Percentiles rank a stretch among this genome's conserved stretches.
phyloP scores from a whole-genome alignment of 495 filamentous ascomycete species.

The Podospora comata region DNA sequence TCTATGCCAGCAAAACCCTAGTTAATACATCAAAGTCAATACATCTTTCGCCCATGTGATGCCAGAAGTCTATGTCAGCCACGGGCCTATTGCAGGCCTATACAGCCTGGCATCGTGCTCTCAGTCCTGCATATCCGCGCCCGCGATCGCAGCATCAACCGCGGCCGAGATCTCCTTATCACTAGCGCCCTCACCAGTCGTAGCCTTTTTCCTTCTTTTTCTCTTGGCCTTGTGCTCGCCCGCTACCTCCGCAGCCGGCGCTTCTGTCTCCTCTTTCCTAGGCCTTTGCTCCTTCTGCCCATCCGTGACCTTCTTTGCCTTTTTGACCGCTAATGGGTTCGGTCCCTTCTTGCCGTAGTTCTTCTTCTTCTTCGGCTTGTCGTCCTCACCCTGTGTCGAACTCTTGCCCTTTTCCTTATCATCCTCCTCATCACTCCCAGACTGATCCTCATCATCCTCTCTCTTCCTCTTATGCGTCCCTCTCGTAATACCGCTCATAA shows the following conservation, averaged over 20 bases:
- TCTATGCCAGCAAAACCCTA: background rate
- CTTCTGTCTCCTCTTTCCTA: constrained; percentile 15
- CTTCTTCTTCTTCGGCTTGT: constrained; percentile 49
- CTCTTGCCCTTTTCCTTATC: constrained; percentile 21
- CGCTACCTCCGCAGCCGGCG: constrained; percentile 18
- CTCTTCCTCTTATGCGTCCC: constrained; percentile 49
- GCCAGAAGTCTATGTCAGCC: too few relatives aligned
- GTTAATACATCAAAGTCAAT: background rate
- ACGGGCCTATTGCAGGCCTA: too few relatives aligned
- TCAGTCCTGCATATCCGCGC: background rate
- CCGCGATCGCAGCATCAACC: constrained; percentile 10
- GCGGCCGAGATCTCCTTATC: constrained; percentile 21
- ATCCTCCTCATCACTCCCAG: constrained; percentile 25
- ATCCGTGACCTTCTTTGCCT: constrained; percentile 40
- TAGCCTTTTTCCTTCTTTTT: constrained; percentile 45
- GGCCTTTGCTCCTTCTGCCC: constrained; percentile 18
- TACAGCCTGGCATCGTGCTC: background rate
- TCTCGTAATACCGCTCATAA: constrained; percentile 32
- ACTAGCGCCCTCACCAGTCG: constrained; percentile 16
- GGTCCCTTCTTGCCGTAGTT: constrained; percentile 70
- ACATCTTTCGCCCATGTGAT: too few relatives aligned
- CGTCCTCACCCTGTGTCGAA: constrained; percentile 28
- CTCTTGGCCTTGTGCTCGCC: constrained; percentile 37
- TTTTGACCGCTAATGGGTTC: constrained; percentile 89
- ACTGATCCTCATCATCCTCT: constrained; percentile 45